Percentiles rank a stretch among this genome's conserved stretches.
Evolutionary conservation across 768 basidiomycete species (phyloP).

Genomic region (Lentinula boryana): DNA sequence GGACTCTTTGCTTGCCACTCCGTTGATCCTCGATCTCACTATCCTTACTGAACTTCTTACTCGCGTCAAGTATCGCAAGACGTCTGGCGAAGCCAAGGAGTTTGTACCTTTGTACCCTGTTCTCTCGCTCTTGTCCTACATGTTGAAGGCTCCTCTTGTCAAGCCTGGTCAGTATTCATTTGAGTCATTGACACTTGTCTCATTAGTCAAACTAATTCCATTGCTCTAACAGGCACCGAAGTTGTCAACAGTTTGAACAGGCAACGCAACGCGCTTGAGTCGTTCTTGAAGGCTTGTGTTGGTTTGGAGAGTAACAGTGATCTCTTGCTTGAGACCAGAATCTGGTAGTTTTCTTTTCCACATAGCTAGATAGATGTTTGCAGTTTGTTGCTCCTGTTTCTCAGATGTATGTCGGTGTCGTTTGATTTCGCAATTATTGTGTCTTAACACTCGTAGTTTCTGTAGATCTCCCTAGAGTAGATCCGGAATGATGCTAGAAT

Average conservation of each 20-base stretch:
- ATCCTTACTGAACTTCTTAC: conserved; percentile 94
- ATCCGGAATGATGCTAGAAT: background rate
- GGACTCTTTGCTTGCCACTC: conserved; percentile 95
- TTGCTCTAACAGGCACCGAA: conserved; percentile 50
- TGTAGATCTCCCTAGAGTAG: background rate
- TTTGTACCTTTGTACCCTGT: conserved; percentile 88
- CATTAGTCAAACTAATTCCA: background rate
- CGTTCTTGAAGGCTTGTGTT: conserved; percentile 91
- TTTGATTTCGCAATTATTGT: background rate
- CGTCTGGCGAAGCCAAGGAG: conserved; percentile 34
- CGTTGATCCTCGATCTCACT: conserved; percentile 88
- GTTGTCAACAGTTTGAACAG: conserved; percentile 94
- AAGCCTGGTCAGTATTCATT: conserved; percentile 59
- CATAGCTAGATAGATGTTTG: background rate
- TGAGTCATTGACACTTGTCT: background rate
- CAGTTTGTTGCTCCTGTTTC: background rate
- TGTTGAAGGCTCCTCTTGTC: conserved; percentile 98
- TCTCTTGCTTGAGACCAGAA: conserved; percentile 78
- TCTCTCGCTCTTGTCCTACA: conserved; percentile 89
- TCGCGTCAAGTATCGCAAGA: conserved; percentile 81
- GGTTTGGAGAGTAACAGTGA: conserved; percentile 82
- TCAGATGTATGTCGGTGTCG: background rate
- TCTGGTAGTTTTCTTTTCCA: conserved; percentile 59
- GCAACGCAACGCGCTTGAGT: conserved; percentile 91
- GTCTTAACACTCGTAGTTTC: background rate